A percentile compares a stretch with the other conserved stretches of the same genome.
These are phyloP conservation scores for Penicillium griseofulvum DNA, from an alignment of 2,329 filamentous ascomycete genomes.

Conservation along the genomic window DNA sequence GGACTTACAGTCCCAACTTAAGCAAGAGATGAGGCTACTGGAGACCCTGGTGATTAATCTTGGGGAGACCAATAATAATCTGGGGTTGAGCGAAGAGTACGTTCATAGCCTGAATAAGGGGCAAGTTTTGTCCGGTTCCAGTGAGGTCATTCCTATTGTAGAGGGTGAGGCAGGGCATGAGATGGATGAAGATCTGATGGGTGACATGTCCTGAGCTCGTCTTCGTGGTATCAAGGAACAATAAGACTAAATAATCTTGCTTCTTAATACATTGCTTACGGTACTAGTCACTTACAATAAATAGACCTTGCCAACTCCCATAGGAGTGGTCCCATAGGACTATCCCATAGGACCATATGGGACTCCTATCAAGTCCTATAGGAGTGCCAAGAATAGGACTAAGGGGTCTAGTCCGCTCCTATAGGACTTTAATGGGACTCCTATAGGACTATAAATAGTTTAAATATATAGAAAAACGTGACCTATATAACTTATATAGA, in stretches of 20 bases:
- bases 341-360: too few species aligned
- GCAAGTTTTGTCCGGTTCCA: conserved; percentile 36
- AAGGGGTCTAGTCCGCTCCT: too few species aligned
- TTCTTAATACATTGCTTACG: neutral
- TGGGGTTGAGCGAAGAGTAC: conserved; percentile 60
- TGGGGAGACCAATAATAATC: conserved; percentile 53
- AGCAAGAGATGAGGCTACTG: conserved; percentile 51
- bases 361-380: too few species aligned
- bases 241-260: neutral
- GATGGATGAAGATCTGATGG: conserved; percentile 44
- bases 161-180: conserved; percentile 22
- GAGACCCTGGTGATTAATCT: conserved; percentile 52
- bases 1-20: conserved; percentile 43
- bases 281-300: neutral
- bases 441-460: too few species aligned
- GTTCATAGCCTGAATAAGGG: conserved; percentile 52
- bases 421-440: too few species aligned
- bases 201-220: conserved; percentile 27
- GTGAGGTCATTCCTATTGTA: conserved; percentile 15
- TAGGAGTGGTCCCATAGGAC: too few species aligned
- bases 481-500: too few species aligned
- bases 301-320: too few species aligned
- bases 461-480: too few species aligned
- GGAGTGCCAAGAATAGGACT: too few species aligned
- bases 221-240: too few species aligned